Base-by-base conservation (phyloP, 352 stramenopile species). In the Pythium coloratum region DNA sequence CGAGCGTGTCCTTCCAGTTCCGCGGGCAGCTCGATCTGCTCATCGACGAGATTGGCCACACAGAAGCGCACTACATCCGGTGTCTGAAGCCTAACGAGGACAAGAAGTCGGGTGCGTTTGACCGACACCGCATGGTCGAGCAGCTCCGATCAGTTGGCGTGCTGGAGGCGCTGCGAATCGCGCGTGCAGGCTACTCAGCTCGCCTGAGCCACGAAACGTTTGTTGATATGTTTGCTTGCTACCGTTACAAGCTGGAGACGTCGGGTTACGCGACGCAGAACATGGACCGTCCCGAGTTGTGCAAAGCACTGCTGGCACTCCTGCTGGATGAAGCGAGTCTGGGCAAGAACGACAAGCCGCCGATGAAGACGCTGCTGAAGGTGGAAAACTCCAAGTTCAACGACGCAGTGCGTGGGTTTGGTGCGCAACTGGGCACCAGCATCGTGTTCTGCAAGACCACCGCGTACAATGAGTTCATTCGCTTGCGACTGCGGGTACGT, bases 11-110 rank as follows among this genome's bases (percentile, higher is more conserved):
- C 14, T 88, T 88, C 24, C 89, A 99, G 70, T 99, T 99, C 66
- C 93, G 91, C 24, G 86, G 80, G 34, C 96, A 99, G 62, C 81
- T 99, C 12, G 93, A 98, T 50, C 77, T 87, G 13, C 82, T 99
- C 6, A 96, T 99, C 49, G 72, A 86, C 20, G 86, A 97, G 38
- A 99, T 99, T 59, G 94, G 97, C 34, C 78, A 82, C 54, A 99
- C 97, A 0, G 82, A 97, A 67, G 96, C 97, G 9, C 97, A 99
- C 72, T 99, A 99, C 71, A 96, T 99, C 66, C 95, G 98, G 42
- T 99, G 98, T 70, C 78, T 99, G 3, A 99, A 99, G 78, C 96
- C 98, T 44, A 99, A 99, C 69, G 96, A 99, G 75, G 60, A 89
- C 2, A 92, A 93, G 70, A 81, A 78, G 34, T 57, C 86, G 3